These are phyloP conservation scores for Zygoascus hellenicus DNA, from an alignment of 1,139 yeast species.

Conservation along the genomic window DNA sequence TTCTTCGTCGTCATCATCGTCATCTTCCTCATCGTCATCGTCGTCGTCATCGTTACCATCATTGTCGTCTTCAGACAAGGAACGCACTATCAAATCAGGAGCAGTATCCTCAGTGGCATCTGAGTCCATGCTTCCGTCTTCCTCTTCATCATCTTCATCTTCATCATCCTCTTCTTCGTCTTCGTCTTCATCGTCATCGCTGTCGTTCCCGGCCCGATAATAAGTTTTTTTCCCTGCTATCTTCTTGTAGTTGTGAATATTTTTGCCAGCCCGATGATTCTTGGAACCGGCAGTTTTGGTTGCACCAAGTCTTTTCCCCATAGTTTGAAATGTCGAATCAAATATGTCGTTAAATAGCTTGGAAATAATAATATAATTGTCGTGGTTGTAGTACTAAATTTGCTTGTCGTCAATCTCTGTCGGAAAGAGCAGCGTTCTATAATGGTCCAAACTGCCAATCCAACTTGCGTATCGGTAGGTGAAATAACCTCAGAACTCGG, in stretches of 20 bases:
- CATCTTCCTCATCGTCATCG: slow-evolving; percentile 17
- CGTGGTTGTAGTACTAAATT: too few relatives aligned
- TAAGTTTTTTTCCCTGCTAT: slow-evolving; percentile 16
- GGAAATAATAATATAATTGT: too few relatives aligned
- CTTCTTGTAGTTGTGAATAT: slow-evolving; percentile 3
- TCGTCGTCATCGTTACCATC: slow-evolving; percentile 18
- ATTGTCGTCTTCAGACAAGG: slow-evolving; percentile 13
- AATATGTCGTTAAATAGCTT: too few relatives aligned
- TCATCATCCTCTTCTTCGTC: slow-evolving; percentile 15
- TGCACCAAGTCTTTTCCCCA: background rate
- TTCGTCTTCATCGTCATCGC: slow-evolving; percentile 13
- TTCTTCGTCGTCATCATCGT: slow-evolving; percentile 8
- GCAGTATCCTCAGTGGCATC: slow-evolving; percentile 14
- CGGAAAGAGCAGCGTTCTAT: too few relatives aligned
- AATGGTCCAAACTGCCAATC: too few relatives aligned
- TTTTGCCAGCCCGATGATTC: slow-evolving; percentile 3
- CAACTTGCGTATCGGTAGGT: too few relatives aligned
- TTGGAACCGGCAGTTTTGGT: slow-evolving; percentile 3
- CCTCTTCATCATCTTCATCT: slow-evolving; percentile 16
- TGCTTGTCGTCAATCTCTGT: too few relatives aligned
- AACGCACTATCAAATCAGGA: slow-evolving; percentile 9
- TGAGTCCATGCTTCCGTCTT: slow-evolving; percentile 17
- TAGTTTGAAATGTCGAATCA: background rate
- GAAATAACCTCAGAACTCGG: too few relatives aligned
- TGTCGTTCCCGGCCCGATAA: slow-evolving; percentile 1